Evolutionary conservation across 495 filamentous ascomycete genomes (phyloP).

Genomic region (Xylaria flabelliformis): DNA sequence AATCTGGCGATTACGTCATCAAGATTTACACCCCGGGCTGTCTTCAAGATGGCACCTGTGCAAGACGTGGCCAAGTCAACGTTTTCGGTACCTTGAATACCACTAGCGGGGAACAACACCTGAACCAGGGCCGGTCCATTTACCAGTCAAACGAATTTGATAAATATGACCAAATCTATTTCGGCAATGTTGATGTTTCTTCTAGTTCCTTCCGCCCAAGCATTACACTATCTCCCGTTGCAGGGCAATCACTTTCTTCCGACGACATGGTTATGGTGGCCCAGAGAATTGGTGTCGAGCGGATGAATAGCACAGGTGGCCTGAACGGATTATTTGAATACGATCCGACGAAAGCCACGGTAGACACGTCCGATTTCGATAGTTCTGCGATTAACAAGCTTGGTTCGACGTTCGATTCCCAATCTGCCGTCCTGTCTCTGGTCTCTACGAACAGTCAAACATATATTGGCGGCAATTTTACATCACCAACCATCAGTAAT

Average conservation of each 20-base stretch:
- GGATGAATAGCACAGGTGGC: slow-evolving; percentile 70
- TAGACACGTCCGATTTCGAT: slow-evolving; percentile 67
- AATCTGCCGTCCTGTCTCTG: slow-evolving; percentile 71
- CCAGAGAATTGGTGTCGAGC: slow-evolving; percentile 78
- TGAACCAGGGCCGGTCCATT: slow-evolving; percentile 58
- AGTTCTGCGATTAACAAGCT: slow-evolving; percentile 77
- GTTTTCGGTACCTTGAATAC: slow-evolving; percentile 74
- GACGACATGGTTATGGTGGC: slow-evolving; percentile 78
- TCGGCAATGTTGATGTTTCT: slow-evolving; percentile 79
- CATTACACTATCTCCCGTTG: slow-evolving; percentile 75
- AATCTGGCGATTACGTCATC: slow-evolving; percentile 88
- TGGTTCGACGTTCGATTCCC: slow-evolving; percentile 66
- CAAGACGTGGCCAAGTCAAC: slow-evolving; percentile 75
- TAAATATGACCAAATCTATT: slow-evolving; percentile 92
- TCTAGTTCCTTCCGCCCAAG: slow-evolving; percentile 77
- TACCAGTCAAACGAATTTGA: slow-evolving; percentile 93
- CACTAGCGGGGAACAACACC: slow-evolving; percentile 51
- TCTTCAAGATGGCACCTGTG: slow-evolving; percentile 75
- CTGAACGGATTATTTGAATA: slow-evolving; percentile 94
- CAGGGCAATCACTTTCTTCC: slow-evolving; percentile 51
- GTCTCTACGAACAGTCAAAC: slow-evolving; percentile 62
- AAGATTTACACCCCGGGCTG: slow-evolving; percentile 93
- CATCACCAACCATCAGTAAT: slow-evolving; percentile 66
- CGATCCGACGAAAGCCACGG: slow-evolving; percentile 65
- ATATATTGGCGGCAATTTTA: slow-evolving; percentile 88